A percentile compares a stretch with the other conserved stretches of the same genome.
phyloP scores from a whole-genome alignment of 495 filamentous ascomycete genomes.

The Darksidea phi region DNA sequence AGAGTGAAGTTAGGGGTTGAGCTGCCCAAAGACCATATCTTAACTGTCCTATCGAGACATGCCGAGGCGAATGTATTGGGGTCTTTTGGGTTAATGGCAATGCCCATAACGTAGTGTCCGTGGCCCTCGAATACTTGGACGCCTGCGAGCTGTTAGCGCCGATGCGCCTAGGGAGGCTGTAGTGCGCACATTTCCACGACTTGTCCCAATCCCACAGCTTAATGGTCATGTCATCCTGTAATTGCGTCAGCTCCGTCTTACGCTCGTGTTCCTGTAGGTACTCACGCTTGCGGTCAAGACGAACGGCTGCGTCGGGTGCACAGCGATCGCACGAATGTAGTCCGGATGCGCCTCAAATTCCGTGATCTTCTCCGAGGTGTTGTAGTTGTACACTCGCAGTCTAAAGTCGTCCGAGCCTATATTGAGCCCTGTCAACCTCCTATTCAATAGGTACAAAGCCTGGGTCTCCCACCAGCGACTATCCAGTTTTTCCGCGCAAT shows the following conservation, averaged over 20 bases:
- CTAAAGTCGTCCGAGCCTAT: constrained; percentile 88
- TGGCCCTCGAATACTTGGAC: constrained; percentile 99
- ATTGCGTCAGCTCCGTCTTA: background rate
- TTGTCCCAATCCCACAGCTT: constrained; percentile 99
- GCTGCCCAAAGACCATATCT: constrained; percentile 97
- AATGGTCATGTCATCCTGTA: constrained; percentile 97
- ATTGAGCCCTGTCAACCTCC: constrained; percentile 7
- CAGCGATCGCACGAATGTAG: constrained; percentile 95
- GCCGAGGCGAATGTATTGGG: constrained; percentile 98
- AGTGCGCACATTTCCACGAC: constrained; percentile 76
- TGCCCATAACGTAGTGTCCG: constrained; percentile 96
- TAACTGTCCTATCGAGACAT: constrained; percentile 93
- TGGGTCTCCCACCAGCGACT: constrained; percentile 65
- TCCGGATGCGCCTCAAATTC: constrained; percentile 98
- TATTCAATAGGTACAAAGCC: too few species aligned
- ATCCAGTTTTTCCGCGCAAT: constrained; percentile 99
- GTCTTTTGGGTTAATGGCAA: constrained; percentile 99
- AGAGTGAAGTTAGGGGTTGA: constrained; percentile 88
- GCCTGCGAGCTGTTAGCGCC: constrained; percentile 19
- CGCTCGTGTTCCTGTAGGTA: background rate
- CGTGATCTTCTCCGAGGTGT: constrained; percentile 98
- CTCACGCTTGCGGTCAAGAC: constrained; percentile 71
- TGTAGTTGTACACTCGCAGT: constrained; percentile 83
- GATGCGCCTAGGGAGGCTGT: background rate
- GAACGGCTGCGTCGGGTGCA: constrained; percentile 96